Conservation (phyloP, 1,284 basidiomycete genomes). For the Tranzscheliella williamsii region DNA sequence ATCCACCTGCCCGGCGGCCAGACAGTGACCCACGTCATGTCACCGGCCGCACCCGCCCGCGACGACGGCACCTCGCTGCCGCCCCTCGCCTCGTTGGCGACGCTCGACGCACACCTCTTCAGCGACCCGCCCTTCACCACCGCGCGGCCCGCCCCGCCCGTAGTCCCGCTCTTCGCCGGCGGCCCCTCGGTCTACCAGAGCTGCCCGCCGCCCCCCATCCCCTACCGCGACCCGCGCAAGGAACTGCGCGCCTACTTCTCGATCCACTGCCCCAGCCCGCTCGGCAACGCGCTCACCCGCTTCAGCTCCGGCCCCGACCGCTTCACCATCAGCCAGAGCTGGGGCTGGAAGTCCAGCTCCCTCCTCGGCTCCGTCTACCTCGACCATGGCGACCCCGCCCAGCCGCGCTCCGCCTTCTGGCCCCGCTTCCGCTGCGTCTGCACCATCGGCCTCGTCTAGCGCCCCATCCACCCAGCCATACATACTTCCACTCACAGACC, state of each 20-base stretch:
- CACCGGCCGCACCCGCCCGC: too few species aligned
- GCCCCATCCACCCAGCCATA: not conserved
- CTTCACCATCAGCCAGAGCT: conserved; percentile 70
- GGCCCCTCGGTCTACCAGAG: conserved; percentile 21
- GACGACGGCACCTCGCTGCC: too few species aligned
- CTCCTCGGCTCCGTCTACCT: conserved; percentile 58
- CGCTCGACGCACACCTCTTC: too few species aligned
- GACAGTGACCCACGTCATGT: conserved; percentile 14
- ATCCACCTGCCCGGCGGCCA: conserved; percentile 21
- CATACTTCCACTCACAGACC: not conserved
- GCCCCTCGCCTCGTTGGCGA: too few species aligned
- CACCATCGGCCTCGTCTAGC: conserved; percentile 33
- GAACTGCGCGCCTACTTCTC: conserved; percentile 71
- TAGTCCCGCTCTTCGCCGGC: conserved; percentile 15
- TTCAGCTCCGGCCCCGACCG: conserved; percentile 84
- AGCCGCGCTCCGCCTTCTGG: conserved; percentile 16
- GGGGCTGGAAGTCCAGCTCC: conserved; percentile 65
- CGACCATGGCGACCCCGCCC: conserved; percentile 65
- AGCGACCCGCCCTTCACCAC: too few species aligned
- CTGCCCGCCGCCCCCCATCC: conserved; percentile 21
- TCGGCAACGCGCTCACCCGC: conserved; percentile 78
- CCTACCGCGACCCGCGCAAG: conserved; percentile 62
- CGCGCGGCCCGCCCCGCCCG: not conserved
- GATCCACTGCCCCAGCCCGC: conserved; percentile 77
- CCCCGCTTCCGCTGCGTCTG: conserved; percentile 42